phyloP scores from a whole-genome alignment of 169 alveolate species.

The Sarcocystis neurona region DNA sequence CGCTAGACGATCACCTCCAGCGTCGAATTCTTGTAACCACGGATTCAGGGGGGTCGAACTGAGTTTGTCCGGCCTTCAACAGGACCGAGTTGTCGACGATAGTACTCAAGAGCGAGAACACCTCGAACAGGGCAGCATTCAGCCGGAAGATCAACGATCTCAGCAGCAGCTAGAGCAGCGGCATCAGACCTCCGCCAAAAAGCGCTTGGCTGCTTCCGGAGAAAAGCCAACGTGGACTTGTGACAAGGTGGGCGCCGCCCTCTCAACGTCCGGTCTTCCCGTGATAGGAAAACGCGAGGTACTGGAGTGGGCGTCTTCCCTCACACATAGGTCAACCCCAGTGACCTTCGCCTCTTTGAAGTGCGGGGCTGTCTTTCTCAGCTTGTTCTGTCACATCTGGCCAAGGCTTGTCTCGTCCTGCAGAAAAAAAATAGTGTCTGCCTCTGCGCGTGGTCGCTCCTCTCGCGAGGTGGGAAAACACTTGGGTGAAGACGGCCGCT shows the following conservation, averaged over 20 bases:
- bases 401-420: slow-evolving; percentile 64
- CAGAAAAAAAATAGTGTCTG: slow-evolving; percentile 21
- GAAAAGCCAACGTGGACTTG: neutral
- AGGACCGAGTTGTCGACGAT: too few species aligned
- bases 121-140: too few species aligned
- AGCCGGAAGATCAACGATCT: too few species aligned
- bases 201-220: too few species aligned
- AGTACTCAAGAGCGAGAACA: too few species aligned
- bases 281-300: slow-evolving; percentile 66
- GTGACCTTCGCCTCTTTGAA: slow-evolving; percentile 54
- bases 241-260: neutral
- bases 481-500: slow-evolving; percentile 52
- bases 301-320: slow-evolving; percentile 55
- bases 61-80: too few species aligned
- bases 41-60: too few species aligned
- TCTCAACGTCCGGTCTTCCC: neutral
- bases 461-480: neutral
- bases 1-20: too few species aligned
- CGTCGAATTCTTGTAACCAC: too few species aligned
- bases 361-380: slow-evolving; percentile 64
- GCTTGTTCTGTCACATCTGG: slow-evolving; percentile 66
- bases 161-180: too few species aligned
- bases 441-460: neutral
- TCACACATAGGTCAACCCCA: slow-evolving; percentile 28
- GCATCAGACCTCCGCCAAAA: too few species aligned